Percentiles rank a stretch among this genome's conserved stretches.
phyloP scores from a whole-genome alignment of 805 yeast genomes.

The Candida coleopterorum region DNA sequence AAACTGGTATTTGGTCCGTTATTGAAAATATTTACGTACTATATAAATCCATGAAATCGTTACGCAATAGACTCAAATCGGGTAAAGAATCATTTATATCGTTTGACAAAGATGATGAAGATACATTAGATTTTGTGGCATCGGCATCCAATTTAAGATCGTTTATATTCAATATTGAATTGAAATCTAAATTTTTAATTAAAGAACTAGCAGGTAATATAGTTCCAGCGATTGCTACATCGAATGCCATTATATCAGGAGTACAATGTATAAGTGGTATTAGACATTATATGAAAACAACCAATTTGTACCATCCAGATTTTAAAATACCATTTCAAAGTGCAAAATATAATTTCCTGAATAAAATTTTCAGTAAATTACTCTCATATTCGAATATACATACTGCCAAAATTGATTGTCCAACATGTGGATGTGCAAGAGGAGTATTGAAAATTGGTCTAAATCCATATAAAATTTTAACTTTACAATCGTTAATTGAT shows the following conservation, averaged over 20 bases:
- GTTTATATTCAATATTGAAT: conserved; percentile 60
- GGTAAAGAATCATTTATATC: conserved; percentile 39
- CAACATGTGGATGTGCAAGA: conserved; percentile 54
- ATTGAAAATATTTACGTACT: conserved; percentile 63
- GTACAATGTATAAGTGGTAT: conserved; percentile 73
- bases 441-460: conserved; percentile 41
- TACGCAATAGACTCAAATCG: conserved; percentile 44
- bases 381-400: conserved; percentile 54
- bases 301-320: conserved; percentile 13
- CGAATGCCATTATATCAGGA: conserved; percentile 94
- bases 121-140: conserved; percentile 81
- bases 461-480: conserved; percentile 18
- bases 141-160: conserved; percentile 82
- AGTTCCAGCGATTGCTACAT: conserved; percentile 97
- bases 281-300: conserved; percentile 35
- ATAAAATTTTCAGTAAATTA: conserved; percentile 31
- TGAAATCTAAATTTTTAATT: conserved; percentile 75
- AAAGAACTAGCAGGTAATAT: conserved; percentile 97
- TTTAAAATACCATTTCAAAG: conserved; percentile 18
- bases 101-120: conserved; percentile 95
- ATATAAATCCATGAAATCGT: conserved; percentile 38
- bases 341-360: conserved; percentile 3
- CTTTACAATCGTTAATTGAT: conserved; percentile 51
- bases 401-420: conserved; percentile 65
- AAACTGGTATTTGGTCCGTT: conserved; percentile 55